phyloP scores from a whole-genome alignment of 495 filamentous ascomycete genomes.

The Letharia columbiana region DNA sequence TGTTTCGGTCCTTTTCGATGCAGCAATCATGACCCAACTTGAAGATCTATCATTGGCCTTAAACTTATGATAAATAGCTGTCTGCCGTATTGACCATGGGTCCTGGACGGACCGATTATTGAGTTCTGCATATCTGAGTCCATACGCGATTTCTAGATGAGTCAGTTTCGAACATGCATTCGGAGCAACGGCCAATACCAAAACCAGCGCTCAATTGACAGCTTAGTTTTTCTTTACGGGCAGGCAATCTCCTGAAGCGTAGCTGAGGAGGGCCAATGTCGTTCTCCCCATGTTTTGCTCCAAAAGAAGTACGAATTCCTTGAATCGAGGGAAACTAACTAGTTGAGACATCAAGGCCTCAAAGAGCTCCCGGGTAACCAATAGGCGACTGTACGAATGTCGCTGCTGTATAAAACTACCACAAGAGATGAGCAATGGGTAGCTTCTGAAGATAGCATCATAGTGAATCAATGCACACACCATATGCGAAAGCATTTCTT shows the following conservation, averaged over 20 bases:
- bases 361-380: background rate
- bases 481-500: background rate
- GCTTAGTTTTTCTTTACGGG: background rate
- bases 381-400: background rate
- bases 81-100: constrained; percentile 32
- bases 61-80: constrained; percentile 27
- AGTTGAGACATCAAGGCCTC: background rate
- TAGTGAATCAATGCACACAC: background rate
- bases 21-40: constrained; percentile 27
- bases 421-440: background rate
- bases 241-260: constrained; percentile 16
- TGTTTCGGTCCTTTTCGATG: constrained; percentile 18
- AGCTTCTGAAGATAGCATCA: background rate
- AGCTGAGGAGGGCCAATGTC: constrained; percentile 21
- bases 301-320: constrained; percentile 12
- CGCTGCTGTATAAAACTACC: background rate
- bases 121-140: constrained; percentile 25
- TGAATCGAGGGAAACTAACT: background rate
- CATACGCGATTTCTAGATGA: constrained; percentile 26
- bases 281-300: constrained; percentile 22
- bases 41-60: constrained; percentile 10
- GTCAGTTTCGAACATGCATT: constrained; percentile 1
- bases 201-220: constrained; percentile 14
- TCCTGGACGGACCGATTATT: constrained; percentile 23
- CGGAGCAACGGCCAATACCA: background rate